Base-by-base conservation (phyloP, 148 eudicot genomes). In the Rhododendron griersonianum region DNA sequence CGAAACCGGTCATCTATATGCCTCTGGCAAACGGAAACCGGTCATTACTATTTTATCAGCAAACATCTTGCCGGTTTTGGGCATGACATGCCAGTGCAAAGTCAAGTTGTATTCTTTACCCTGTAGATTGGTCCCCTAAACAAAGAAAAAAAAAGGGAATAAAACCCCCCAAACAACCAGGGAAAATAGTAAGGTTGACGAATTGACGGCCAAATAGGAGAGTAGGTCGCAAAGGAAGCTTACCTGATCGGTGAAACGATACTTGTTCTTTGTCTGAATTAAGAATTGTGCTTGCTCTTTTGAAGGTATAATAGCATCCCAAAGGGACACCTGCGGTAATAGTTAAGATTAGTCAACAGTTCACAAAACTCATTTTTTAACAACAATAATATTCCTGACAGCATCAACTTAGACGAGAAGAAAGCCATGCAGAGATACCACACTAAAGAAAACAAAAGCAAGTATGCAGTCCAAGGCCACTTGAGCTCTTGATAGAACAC, bases 61-160 rank as follows among this genome's bases (percentile, higher is more conserved):
- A 73, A 94, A 88, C 98, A 96, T 96, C 91, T 93, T 93, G 81
- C 98, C 98, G 11, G 98, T 96, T 91, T 95, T 96, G 55, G 98
- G 98, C 98, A 96, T 96, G 80, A 96, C 94, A 81, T 96, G 98
- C 98, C 98, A 96, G 85, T 95, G 98, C 92, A 96, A 82, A 67
- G 99, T 96, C 89, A 96, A 89, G 91, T 96, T 96, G 84, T 90
- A 96, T 67, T 92, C 92, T 89, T 89, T 93, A 39, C 95, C 96
- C 78, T 92, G 89, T 59, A 96, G 92, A 86, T 93, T 93, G 94
- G 92, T 91, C 76, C 98, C 98, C 98, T 95, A 85, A 1, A 81
- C 50, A 65, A 67, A 59, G 44, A 47, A 41, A 55, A 73, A n/a
- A 37, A 11, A 57, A 33, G 44, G 55, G 45, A 15, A 28, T 45